Evolutionary conservation across 139 green algal genomes (phyloP).

Genomic region (Micractinium sp.): DNA sequence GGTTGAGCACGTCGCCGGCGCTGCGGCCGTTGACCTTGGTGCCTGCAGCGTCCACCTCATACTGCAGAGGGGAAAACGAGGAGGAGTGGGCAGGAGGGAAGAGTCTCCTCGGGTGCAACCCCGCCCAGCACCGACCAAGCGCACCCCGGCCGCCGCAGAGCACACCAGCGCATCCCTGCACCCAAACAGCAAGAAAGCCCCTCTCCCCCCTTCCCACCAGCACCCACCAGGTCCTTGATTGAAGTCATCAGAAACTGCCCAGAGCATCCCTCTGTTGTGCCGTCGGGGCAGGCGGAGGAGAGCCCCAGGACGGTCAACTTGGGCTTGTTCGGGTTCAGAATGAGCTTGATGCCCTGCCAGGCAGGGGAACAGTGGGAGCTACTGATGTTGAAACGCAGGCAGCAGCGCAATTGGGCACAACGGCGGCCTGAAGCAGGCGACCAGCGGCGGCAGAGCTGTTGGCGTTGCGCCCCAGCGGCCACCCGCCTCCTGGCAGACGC

Average conservation of each 20-base stretch:
- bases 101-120: background rate
- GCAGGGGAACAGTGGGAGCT: background rate
- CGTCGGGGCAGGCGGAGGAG: background rate
- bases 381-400: background rate
- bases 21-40: background rate
- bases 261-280: background rate
- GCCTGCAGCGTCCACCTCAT: background rate
- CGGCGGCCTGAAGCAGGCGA: no score
- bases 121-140: no score
- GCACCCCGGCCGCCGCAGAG: no score
- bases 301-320: background rate
- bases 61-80: background rate
- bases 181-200: no score
- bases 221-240: background rate
- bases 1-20: background rate
- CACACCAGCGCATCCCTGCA: no score
- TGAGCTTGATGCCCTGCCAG: background rate
- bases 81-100: background rate
- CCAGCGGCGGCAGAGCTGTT: no score
- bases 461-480: no score
- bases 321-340: background rate
- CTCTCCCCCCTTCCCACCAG: no score
- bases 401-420: no score
- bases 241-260: background rate
- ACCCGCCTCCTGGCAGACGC: no score